Evolutionary conservation across 441 rosid genomes (phyloP).

Genomic region (Omphalea diandra): DNA sequence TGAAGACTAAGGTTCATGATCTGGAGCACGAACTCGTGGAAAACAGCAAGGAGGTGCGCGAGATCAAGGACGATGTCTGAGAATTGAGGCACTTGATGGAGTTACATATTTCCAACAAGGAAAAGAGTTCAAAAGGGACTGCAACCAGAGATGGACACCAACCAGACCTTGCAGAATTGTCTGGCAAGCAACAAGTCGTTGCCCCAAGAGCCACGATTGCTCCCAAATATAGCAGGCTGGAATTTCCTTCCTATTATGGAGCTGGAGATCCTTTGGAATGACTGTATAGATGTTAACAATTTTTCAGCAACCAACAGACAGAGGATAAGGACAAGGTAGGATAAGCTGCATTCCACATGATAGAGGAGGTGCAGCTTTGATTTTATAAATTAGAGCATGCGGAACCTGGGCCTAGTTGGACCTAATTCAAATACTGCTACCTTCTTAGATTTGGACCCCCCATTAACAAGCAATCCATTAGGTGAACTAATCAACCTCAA

Average conservation of each 20-base stretch:
- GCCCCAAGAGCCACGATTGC: background rate
- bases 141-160: too few relatives aligned
- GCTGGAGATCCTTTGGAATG: background rate
- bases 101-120: background rate
- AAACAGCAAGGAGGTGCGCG: background rate
- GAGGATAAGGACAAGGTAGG: background rate
- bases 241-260: background rate
- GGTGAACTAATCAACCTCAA: background rate
- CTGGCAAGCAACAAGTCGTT: background rate
- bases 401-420: too few relatives aligned
- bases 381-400: background rate
- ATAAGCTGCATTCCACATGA: background rate
- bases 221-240: background rate
- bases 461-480: background rate
- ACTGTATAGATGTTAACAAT: background rate
- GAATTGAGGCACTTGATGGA: background rate
- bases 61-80: background rate
- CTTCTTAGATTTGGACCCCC: background rate
- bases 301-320: background rate
- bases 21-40: background rate
- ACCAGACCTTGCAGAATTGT: too few relatives aligned
- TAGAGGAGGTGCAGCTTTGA: background rate
- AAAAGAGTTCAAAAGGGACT: background rate
- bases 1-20: conserved; percentile 4
- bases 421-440: too few relatives aligned